A percentile compares a stretch with the other conserved stretches of the same genome.
Conservation (phyloP, 176 grass and related monocot genomes). For the Zea luxurians region DNA sequence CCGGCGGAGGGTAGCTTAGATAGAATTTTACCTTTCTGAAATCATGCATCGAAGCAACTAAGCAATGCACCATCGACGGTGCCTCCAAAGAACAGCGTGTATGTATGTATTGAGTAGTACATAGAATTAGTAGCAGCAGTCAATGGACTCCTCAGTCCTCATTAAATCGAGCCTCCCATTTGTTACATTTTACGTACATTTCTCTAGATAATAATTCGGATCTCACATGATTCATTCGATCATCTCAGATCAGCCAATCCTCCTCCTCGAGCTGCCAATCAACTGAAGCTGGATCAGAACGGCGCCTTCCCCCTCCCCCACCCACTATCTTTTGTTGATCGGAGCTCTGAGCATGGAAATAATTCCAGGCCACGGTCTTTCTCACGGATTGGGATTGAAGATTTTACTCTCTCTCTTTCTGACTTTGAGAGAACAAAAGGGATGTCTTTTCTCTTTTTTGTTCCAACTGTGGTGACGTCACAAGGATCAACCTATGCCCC, state of each 20-base stretch:
- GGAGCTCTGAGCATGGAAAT: too few species aligned
- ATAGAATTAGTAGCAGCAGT: conserved; percentile 48
- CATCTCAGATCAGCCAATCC: background rate
- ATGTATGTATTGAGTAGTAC: conserved; percentile 53
- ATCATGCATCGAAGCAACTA: too few species aligned
- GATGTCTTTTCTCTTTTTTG: background rate
- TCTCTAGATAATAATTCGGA: conserved; percentile 34
- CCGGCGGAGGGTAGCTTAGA: background rate
- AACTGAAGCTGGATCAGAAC: background rate
- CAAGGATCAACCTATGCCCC: background rate
- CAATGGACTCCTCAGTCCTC: conserved; percentile 27
- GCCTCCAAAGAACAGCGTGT: too few species aligned
- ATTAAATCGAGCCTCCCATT: background rate
- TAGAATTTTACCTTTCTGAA: background rate
- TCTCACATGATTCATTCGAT: conserved; percentile 38
- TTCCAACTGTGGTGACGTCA: background rate
- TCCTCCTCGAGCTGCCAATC: background rate
- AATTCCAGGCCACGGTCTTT: background rate
- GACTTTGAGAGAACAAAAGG: conserved; percentile 3
- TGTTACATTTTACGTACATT: conserved; percentile 29
- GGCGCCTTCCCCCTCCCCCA: too few species aligned
- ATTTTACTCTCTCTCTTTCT: background rate
- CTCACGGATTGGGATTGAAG: background rate
- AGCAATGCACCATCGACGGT: too few species aligned
- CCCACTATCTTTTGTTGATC: background rate